phyloP scores from a whole-genome alignment of 2,329 filamentous ascomycete species.

The Penicillium glabrum region DNA sequence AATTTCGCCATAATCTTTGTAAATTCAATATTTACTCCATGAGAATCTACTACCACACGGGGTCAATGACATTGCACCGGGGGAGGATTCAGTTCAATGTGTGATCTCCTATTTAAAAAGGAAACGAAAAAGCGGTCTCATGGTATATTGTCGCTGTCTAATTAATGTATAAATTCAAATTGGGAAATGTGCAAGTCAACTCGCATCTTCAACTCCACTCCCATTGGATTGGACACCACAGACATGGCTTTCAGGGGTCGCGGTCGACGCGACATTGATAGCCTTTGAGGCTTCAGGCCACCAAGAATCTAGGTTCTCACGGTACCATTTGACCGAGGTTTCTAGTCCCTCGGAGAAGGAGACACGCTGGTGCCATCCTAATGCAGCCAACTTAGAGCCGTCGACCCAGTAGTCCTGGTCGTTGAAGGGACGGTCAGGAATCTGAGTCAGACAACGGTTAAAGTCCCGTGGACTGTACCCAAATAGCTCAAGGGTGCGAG shows the following conservation, averaged over 20 bases:
- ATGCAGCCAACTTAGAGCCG: slow-evolving; percentile 63
- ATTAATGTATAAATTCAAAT: not conserved
- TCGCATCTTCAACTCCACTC: not conserved
- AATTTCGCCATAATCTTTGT: no score
- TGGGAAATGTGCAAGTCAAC: not conserved
- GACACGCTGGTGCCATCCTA: slow-evolving; percentile 71
- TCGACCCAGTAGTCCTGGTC: slow-evolving; percentile 73
- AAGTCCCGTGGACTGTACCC: slow-evolving; percentile 54
- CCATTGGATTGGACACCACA: not conserved
- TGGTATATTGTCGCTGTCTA: not conserved
- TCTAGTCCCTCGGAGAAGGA: slow-evolving; percentile 63
- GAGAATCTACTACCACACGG: no score
- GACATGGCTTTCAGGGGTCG: not conserved
- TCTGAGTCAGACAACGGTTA: slow-evolving; percentile 69
- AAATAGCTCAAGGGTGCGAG: slow-evolving; percentile 63
- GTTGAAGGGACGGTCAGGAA: slow-evolving; percentile 76
- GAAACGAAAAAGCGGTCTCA: not conserved
- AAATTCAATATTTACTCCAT: no score
- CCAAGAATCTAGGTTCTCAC: not conserved
- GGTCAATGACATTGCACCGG: no score
- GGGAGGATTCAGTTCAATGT: no score
- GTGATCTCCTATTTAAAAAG: no score
- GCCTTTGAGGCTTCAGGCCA: not conserved
- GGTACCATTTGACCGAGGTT: slow-evolving; percentile 70
- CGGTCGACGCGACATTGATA: not conserved